These are phyloP conservation scores for Penicillium dipodomyicola DNA, from an alignment of 495 filamentous ascomycete species.

Conservation along the genomic window DNA sequence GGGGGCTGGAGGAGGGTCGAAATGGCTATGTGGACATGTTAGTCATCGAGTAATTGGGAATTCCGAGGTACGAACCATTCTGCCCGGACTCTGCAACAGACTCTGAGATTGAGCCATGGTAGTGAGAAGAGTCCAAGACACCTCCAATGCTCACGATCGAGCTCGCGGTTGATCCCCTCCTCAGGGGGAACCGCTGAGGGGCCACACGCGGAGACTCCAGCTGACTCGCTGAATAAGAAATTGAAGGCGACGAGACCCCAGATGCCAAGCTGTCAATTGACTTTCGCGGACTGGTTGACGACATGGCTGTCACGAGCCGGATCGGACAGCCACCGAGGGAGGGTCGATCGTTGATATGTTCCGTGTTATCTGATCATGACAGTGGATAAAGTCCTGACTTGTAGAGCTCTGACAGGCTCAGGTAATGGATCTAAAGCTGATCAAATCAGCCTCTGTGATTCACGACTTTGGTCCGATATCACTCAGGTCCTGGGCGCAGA, in stretches of 20 bases:
- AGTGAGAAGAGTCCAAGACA: conserved; percentile 64
- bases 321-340: conserved; percentile 38
- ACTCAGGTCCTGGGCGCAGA: conserved; percentile 6
- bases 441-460: neutral
- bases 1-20: conserved; percentile 89
- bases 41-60: conserved; percentile 6
- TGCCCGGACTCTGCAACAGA: conserved; percentile 73
- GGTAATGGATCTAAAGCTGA: neutral
- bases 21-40: conserved; percentile 59
- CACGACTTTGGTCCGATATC: conserved; percentile 8
- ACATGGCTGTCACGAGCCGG: conserved; percentile 56
- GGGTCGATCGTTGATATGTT: conserved; percentile 29
- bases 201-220: conserved; percentile 44
- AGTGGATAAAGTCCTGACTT: conserved; percentile 23
- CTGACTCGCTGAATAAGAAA: conserved; percentile 55
- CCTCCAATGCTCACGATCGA: conserved; percentile 79
- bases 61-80: conserved; percentile 57
- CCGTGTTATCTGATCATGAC: conserved; percentile 46
- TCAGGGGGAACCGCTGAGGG: conserved; percentile 47
- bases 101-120: conserved; percentile 65
- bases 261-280: conserved; percentile 66
- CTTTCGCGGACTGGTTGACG: conserved; percentile 61
- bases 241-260: conserved; percentile 49
- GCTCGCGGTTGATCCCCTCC: conserved; percentile 82
- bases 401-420: conserved; percentile 6